phyloP scores from a whole-genome alignment of 345 rosid species.

The Eucalyptus paniculata region DNA sequence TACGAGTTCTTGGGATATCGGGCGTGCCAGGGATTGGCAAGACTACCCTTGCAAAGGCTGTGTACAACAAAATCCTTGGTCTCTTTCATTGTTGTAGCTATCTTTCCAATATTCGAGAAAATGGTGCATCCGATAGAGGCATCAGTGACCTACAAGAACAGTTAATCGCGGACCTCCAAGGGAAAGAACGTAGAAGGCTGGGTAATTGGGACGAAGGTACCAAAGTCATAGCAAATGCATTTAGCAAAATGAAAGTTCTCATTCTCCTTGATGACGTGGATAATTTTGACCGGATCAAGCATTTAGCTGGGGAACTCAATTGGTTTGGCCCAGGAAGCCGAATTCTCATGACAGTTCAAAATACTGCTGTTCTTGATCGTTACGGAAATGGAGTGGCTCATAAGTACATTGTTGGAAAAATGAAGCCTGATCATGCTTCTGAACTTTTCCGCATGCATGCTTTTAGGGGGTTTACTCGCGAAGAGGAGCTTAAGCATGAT shows the following conservation, averaged over 20 bases:
- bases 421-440: not conserved
- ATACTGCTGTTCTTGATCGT: not conserved
- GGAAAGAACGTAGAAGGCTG: accelerated
- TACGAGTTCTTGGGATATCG: accelerated
- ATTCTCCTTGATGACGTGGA: not conserved
- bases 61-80: not conserved
- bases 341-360: not conserved
- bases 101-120: not conserved
- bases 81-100: not conserved
- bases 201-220: too few relatives aligned
- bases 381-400: not conserved
- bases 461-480: not conserved
- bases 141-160: not conserved
- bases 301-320: not conserved
- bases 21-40: not conserved
- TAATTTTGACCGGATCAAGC: not conserved
- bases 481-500: not conserved
- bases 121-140: accelerated
- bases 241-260: not conserved
- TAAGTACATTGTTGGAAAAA: not conserved
- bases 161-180: not conserved
- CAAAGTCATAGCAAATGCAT: too few relatives aligned
- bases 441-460: not conserved
- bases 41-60: not conserved
- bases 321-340: not conserved